Conservation (phyloP, 2,329 filamentous ascomycete genomes). For the Madurella mycetomatis region DNA sequence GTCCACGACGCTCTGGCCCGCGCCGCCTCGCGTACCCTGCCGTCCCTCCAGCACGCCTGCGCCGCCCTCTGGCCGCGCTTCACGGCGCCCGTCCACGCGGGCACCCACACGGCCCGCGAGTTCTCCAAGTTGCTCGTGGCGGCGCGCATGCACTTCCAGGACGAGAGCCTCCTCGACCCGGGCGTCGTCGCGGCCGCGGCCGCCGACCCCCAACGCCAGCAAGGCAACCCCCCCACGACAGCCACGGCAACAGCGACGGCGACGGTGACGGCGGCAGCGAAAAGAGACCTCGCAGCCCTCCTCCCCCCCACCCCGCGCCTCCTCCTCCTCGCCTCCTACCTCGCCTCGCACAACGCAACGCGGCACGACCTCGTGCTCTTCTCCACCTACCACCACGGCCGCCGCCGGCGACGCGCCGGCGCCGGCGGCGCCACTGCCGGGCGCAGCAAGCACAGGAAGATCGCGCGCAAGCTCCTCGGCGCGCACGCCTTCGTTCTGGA, state of each 20-base stretch:
- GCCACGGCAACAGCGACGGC: slow-evolving; percentile 4
- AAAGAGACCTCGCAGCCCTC: slow-evolving; percentile 47
- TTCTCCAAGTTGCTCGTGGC: slow-evolving; percentile 79
- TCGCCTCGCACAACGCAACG: slow-evolving; percentile 74
- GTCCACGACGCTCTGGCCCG: slow-evolving; percentile 84
- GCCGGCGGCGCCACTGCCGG: slow-evolving; percentile 29
- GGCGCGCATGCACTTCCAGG: slow-evolving; percentile 64
- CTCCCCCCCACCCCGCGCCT: slow-evolving; percentile 71
- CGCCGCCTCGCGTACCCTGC: slow-evolving; percentile 73
- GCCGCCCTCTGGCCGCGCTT: slow-evolving; percentile 80
- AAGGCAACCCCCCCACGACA: slow-evolving; percentile 7
- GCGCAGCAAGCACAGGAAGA: slow-evolving; percentile 60
- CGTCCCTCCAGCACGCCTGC: slow-evolving; percentile 66
- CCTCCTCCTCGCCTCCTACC: slow-evolving; percentile 71
- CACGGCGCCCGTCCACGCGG: slow-evolving; percentile 68
- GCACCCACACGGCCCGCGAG: slow-evolving; percentile 70
- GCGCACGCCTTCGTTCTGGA: slow-evolving; percentile 74
- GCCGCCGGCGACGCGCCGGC: slow-evolving; percentile 46
- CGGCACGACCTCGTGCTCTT: slow-evolving; percentile 72
- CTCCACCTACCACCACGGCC: slow-evolving; percentile 61
- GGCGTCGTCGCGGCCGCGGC: slow-evolving; percentile 48
- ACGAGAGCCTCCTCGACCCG: slow-evolving; percentile 65
- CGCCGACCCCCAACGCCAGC: neutral
- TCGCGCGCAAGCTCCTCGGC: slow-evolving; percentile 70
- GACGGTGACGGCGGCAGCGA: neutral